phyloP scores from a whole-genome alignment of 2,329 filamentous ascomycete genomes.

The Beauveria bassiana region DNA sequence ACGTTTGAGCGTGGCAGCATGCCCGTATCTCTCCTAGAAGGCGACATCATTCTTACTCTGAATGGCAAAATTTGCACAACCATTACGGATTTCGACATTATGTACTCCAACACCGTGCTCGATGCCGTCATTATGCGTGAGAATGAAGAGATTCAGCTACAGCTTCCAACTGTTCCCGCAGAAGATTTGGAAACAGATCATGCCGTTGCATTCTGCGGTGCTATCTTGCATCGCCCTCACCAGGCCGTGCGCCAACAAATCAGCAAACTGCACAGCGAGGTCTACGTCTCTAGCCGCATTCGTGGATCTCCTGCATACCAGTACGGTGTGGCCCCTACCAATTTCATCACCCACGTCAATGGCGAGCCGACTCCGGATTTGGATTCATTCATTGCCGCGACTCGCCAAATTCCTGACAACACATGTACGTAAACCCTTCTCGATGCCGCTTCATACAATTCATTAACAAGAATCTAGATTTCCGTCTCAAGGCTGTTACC shows the following conservation, averaged over 20 bases:
- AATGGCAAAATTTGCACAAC: constrained; percentile 90
- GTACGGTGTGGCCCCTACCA: constrained; percentile 89
- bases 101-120: constrained; percentile 82
- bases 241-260: constrained; percentile 97
- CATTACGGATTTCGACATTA: constrained; percentile 86
- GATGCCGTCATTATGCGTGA: constrained; percentile 83
- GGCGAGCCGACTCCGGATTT: constrained; percentile 77
- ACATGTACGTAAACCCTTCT: constrained; percentile 53
- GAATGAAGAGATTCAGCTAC: constrained; percentile 67
- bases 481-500: constrained; percentile 92
- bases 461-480: constrained; percentile 46
- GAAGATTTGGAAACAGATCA: constrained; percentile 88
- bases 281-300: constrained; percentile 86
- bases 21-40: constrained; percentile 63
- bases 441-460: background rate
- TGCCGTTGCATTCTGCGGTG: constrained; percentile 90
- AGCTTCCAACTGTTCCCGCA: constrained; percentile 77
- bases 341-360: constrained; percentile 96
- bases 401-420: constrained; percentile 86
- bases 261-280: constrained; percentile 88
- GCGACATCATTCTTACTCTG: constrained; percentile 84
- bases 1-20: constrained; percentile 51
- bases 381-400: constrained; percentile 69
- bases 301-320: constrained; percentile 79
- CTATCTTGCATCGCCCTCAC: constrained; percentile 85